Percentiles rank a stretch among this genome's conserved stretches.
Conservation (phyloP, 371 early-diverging fungal species). For the Mortierella sp. region DNA sequence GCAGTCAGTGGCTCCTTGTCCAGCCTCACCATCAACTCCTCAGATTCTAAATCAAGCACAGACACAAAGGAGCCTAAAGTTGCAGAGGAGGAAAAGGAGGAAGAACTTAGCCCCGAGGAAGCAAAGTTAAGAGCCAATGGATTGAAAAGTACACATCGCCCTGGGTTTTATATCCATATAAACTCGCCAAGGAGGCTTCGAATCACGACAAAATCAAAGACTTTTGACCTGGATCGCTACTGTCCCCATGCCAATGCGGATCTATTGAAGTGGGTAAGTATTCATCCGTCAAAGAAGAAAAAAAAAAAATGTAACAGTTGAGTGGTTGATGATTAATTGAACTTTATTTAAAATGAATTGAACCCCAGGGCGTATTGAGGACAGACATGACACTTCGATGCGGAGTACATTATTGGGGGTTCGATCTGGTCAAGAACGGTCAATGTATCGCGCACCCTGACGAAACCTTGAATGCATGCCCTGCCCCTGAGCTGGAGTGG, state of each 20-base stretch:
- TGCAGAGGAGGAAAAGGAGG: constrained; percentile 9
- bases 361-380: constrained; percentile 39
- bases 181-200: constrained; percentile 40
- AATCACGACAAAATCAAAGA: constrained; percentile 39
- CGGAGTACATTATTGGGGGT: constrained; percentile 56
- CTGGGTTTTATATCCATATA: constrained; percentile 49
- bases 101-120: constrained; percentile 50
- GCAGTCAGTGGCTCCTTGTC: constrained; percentile 9
- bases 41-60: not conserved
- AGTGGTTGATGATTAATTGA: not conserved
- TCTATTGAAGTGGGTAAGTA: constrained; percentile 55
- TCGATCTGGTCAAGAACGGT: constrained; percentile 49
- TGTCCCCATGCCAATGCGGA: constrained; percentile 57
- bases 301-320: not conserved
- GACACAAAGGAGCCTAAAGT: not conserved
- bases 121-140: constrained; percentile 32
- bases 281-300: not conserved
- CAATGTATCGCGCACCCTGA: constrained; percentile 56
- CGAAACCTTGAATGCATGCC: constrained; percentile 54
- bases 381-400: constrained; percentile 44
- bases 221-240: constrained; percentile 52
- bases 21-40: constrained; percentile 10
- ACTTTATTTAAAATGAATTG: constrained; percentile 1
- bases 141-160: constrained; percentile 53
- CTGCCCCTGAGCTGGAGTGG: constrained; percentile 48